These are phyloP conservation scores for Sesbania bispinosa DNA, from an alignment of 306 rosid species.

Conservation along the genomic window DNA sequence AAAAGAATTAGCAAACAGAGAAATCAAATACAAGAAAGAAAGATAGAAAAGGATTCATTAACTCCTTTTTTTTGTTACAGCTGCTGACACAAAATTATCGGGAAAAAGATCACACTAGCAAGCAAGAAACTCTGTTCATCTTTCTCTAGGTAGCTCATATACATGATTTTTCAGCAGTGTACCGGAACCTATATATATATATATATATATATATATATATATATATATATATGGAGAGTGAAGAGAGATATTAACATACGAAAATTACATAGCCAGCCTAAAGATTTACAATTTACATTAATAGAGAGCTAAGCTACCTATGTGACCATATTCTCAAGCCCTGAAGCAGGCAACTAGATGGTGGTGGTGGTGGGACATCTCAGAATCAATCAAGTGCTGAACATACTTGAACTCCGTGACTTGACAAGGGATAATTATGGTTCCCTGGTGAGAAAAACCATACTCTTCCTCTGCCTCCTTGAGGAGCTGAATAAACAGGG, in stretches of 20 bases:
- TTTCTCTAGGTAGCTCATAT: neutral
- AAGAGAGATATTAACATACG: neutral
- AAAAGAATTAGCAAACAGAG: neutral
- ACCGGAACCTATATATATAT: neutral
- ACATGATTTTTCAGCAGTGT: neutral
- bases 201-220: no score
- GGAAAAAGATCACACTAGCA: no score
- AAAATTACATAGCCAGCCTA: neutral
- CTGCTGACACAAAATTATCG: neutral
- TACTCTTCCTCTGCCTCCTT: conserved; percentile 79
- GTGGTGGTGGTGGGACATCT: conserved; percentile 36
- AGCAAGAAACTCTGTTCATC: no score
- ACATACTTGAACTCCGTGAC: conserved; percentile 54
- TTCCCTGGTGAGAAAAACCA: conserved; percentile 73
- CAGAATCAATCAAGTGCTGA: conserved; percentile 53
- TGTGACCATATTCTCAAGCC: conserved; percentile 9
- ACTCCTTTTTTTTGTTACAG: no score
- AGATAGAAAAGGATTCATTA: no score
- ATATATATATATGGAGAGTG: no score
- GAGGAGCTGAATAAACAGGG: conserved; percentile 55
- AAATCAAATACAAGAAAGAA: neutral
- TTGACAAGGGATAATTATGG: conserved; percentile 71
- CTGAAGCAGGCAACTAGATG: conserved; percentile 33
- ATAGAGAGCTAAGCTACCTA: neutral
- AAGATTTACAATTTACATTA: neutral